A percentile compares a stretch with the other conserved stretches of the same genome.
Conservation (phyloP, 139 green algal genomes). For the Tetraselmis chui region DNA sequence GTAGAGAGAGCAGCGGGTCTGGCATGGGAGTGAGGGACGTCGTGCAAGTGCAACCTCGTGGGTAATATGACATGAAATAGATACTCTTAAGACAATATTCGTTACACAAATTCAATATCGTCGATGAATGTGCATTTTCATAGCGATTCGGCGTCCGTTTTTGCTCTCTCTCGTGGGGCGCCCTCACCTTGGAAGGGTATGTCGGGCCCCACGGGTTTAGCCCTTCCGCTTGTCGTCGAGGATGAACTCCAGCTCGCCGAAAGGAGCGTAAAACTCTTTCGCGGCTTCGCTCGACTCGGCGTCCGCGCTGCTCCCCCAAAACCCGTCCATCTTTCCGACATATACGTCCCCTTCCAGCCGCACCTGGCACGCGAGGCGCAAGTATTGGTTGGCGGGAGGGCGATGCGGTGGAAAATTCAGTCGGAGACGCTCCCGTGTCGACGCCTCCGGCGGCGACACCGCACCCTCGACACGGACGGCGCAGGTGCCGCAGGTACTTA, state of each 20-base stretch:
- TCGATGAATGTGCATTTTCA: too few relatives aligned
- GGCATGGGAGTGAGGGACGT: too few relatives aligned
- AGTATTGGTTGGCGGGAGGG: slow-evolving; percentile 19
- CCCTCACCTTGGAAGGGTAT: too few relatives aligned
- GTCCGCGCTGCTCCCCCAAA: slow-evolving; percentile 27
- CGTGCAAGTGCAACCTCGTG: too few relatives aligned
- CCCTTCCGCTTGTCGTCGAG: slow-evolving; percentile 14
- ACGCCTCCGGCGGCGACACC: slow-evolving; percentile 6
- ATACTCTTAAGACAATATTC: too few relatives aligned
- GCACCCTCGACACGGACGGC: slow-evolving; percentile 22
- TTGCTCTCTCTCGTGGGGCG: too few relatives aligned
- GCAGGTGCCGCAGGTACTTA: slow-evolving; percentile 40
- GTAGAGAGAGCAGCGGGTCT: too few relatives aligned
- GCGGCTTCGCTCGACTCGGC: neutral
- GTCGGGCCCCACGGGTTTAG: too few relatives aligned
- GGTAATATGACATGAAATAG: too few relatives aligned
- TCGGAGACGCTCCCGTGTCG: slow-evolving; percentile 18
- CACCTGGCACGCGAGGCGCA: slow-evolving; percentile 34
- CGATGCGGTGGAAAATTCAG: slow-evolving; percentile 37
- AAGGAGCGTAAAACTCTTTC: neutral
- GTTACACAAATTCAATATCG: too few relatives aligned
- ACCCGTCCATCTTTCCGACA: slow-evolving; percentile 28
- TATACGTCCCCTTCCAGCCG: slow-evolving; percentile 4
- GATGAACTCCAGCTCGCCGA: slow-evolving; percentile 30
- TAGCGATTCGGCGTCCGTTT: too few relatives aligned